phyloP scores from a whole-genome alignment of 495 filamentous ascomycete genomes.

The Pyronema domesticum region DNA sequence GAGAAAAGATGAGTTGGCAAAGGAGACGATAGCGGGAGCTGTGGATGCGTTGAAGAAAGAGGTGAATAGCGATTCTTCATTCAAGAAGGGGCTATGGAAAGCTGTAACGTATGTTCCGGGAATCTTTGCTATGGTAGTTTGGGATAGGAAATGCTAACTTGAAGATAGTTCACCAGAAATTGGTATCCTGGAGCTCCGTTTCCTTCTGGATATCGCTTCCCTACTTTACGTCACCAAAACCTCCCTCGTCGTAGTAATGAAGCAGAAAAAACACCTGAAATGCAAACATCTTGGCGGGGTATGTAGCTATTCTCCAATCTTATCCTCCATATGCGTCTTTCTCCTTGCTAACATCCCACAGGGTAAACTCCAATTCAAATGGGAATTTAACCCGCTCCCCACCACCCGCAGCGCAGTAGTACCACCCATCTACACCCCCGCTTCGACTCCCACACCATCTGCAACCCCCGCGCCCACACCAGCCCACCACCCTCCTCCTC shows the following conservation, averaged over 20 bases:
- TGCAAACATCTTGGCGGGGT: slow-evolving; percentile 45
- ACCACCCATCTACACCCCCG: too few species aligned
- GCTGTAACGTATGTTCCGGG: slow-evolving; percentile 34
- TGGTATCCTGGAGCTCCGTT: slow-evolving; percentile 52
- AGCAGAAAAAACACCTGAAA: slow-evolving; percentile 54
- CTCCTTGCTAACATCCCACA: not conserved
- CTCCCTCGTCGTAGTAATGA: slow-evolving; percentile 43
- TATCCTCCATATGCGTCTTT: not conserved
- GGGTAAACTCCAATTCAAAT: slow-evolving; percentile 17
- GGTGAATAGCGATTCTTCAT: slow-evolving; percentile 37
- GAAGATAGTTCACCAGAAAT: slow-evolving; percentile 39
- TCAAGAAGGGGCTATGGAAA: slow-evolving; percentile 60
- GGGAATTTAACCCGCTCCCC: not conserved
- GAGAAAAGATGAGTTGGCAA: slow-evolving; percentile 48
- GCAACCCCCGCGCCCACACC: not conserved
- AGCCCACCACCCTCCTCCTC: not conserved
- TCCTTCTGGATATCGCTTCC: slow-evolving; percentile 57
- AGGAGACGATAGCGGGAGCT: slow-evolving; percentile 60
- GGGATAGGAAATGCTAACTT: slow-evolving; percentile 3
- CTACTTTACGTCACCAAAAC: slow-evolving; percentile 52
- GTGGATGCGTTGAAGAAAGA: slow-evolving; percentile 57
- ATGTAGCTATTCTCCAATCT: slow-evolving; percentile 7
- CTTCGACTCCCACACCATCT: not conserved
- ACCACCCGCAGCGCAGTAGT: too few species aligned
- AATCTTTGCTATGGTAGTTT: not conserved